phyloP scores from a whole-genome alignment of 2,329 filamentous ascomycete species.

The Claviceps paspali region DNA sequence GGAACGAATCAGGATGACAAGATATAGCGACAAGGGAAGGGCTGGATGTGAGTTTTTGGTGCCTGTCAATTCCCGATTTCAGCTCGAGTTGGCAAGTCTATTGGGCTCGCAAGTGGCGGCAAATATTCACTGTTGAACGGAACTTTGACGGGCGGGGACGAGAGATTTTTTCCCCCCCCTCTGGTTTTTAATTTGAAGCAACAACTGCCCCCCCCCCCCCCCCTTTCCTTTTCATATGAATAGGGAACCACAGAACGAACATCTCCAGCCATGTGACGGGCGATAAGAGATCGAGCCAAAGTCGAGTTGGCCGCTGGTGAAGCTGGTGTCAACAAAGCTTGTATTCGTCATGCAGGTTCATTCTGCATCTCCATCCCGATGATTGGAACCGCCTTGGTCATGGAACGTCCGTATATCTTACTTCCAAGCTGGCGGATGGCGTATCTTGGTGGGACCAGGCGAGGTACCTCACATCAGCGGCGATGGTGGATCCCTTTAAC shows the following conservation, averaged over 20 bases:
- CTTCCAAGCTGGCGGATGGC: slow-evolving; percentile 7
- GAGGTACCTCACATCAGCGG: slow-evolving; percentile 9
- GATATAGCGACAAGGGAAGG: background rate
- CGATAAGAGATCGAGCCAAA: slow-evolving; percentile 4
- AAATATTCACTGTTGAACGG: slow-evolving; percentile 6
- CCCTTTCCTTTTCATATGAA: background rate
- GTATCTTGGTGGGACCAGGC: slow-evolving; percentile 7
- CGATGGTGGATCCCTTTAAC: slow-evolving; percentile 7
- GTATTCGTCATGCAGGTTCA: slow-evolving; percentile 5
- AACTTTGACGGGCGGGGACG: slow-evolving; percentile 7
- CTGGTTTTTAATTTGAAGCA: slow-evolving; percentile 7
- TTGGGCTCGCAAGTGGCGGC: slow-evolving; percentile 5
- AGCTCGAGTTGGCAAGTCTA: slow-evolving; percentile 7
- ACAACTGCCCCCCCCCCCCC: slow-evolving; percentile 3
- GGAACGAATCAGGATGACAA: background rate
- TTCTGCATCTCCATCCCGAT: slow-evolving; percentile 5
- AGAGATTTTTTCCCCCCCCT: slow-evolving; percentile 8
- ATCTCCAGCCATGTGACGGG: slow-evolving; percentile 6
- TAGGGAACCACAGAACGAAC: slow-evolving; percentile 1
- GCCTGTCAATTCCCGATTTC: slow-evolving; percentile 3
- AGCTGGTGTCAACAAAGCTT: slow-evolving; percentile 4
- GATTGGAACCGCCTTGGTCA: slow-evolving; percentile 2
- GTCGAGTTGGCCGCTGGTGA: slow-evolving; percentile 1
- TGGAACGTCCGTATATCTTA: slow-evolving; percentile 7
- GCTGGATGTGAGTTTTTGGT: background rate